Conservation (phyloP, 345 rosid genomes). For the Gossypium turneri region DNA sequence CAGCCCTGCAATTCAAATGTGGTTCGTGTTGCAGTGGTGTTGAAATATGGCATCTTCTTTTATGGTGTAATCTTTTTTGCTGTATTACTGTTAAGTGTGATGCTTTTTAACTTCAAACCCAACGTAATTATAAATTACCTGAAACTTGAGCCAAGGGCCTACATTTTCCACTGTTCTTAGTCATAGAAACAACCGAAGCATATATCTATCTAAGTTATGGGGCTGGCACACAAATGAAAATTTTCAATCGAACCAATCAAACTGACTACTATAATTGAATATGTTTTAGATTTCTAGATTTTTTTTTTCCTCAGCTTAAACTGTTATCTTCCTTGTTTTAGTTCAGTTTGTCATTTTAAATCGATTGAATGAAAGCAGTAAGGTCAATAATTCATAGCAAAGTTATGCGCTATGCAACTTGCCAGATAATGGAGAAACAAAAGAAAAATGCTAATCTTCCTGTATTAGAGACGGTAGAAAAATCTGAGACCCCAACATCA, state of each 20-base stretch:
- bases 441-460: background rate
- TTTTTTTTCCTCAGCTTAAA: no score
- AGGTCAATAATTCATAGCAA: no score
- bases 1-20: background rate
- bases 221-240: background rate
- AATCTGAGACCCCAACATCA: background rate
- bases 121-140: background rate
- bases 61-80: background rate
- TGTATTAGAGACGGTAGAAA: background rate
- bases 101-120: slow-evolving; percentile 3
- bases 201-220: background rate
- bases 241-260: no score
- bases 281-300: background rate
- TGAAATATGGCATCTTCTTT: background rate
- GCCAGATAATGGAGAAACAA: background rate
- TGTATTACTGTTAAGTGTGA: background rate
- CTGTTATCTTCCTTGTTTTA: no score
- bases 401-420: background rate
- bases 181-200: background rate
- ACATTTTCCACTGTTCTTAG: background rate
- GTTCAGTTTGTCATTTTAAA: no score
- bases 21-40: background rate
- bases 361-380: no score
- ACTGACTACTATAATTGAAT: no score
- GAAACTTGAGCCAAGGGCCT: background rate